Conservation (phyloP, 257 asterid species). For the Solanum pinnatisectum region DNA sequence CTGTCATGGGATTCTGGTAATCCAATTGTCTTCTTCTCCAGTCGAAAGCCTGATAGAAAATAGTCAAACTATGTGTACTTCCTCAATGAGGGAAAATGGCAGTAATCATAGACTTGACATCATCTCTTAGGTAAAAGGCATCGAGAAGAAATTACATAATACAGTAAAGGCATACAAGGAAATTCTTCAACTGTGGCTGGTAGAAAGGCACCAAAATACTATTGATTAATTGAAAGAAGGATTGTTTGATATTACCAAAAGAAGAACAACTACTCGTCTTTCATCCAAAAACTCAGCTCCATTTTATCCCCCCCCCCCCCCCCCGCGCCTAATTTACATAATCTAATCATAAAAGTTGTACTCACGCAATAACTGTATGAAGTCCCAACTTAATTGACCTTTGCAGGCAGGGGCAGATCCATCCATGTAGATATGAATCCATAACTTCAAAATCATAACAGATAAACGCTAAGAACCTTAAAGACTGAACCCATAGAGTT, state of each 20-base stretch:
- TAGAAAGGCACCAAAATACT: neutral
- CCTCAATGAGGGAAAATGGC: neutral
- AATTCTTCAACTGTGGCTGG: neutral
- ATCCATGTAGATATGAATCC: neutral
- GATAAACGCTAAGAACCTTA: neutral
- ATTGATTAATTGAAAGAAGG: neutral
- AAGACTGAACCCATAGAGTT: neutral
- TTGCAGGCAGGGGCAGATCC: neutral
- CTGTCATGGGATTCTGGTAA: slow-evolving; percentile 45
- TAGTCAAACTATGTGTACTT: neutral
- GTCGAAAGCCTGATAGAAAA: slow-evolving; percentile 44
- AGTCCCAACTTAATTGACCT: neutral
- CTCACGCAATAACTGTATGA: neutral
- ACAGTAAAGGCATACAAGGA: neutral
- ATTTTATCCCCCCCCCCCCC: neutral
- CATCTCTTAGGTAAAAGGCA: neutral
- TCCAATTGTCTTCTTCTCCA: slow-evolving; percentile 77
- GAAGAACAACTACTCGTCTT: neutral
- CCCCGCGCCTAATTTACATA: neutral
- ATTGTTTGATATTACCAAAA: neutral
- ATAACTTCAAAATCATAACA: neutral
- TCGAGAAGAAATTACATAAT: neutral
- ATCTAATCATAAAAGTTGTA: neutral
- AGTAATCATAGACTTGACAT: neutral
- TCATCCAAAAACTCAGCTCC: neutral